Base-by-base conservation (phyloP, 106 monocot genomes). In the Dendrobium huoshanense region DNA sequence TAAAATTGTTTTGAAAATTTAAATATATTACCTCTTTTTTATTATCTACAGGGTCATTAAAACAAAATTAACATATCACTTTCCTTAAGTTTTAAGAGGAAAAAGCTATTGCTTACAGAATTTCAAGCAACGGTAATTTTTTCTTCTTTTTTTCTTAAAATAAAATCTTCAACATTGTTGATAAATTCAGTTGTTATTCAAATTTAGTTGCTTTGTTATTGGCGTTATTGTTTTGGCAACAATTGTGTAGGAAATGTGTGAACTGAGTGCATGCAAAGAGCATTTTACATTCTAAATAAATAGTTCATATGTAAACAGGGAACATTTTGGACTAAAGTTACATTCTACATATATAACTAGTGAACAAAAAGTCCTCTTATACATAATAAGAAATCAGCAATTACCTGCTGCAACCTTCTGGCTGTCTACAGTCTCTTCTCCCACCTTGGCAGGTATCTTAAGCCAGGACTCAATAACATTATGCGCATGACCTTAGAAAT, bases 381-480 rank as follows among this genome's bases (percentile, higher is more conserved):
- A 78, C 31, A 72, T 48, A 31, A 67, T 15, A 24, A 77, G 54
- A 49, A 9, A 77, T 44, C 15, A 80, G 43, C 5, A 77, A 78
- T 88, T 83, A 86, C 89, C 89, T 87, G 68, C 81, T 68, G 27
- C 70, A 41, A 78, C 75, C 27, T 9, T 77, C 49, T 54, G 58
- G 42, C 75, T 81, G 9, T 58, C 54, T 40, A 20, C 45, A 29
- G 55, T 27, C 61, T 83, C 47, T 25, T 84, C 83, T 75, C 54
- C 78, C 18, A 25, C 75, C 55, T 83, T 87, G 31, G 48, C 72
- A 73, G 82, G 82, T 20, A 86, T 77, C 75, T 85, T 85, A 75
- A 97, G 81, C 97, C 92, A 97, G 65, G 84, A 86, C 78, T 92
- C 82, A 68, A 97, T 88, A 49, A 45, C 41, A 83, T 85, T 92